Evolutionary conservation across 2,329 filamentous ascomycete genomes (phyloP), one percentile per base, ranked within the genome.

Genomic region (Talaromyces marneffei): DNA sequence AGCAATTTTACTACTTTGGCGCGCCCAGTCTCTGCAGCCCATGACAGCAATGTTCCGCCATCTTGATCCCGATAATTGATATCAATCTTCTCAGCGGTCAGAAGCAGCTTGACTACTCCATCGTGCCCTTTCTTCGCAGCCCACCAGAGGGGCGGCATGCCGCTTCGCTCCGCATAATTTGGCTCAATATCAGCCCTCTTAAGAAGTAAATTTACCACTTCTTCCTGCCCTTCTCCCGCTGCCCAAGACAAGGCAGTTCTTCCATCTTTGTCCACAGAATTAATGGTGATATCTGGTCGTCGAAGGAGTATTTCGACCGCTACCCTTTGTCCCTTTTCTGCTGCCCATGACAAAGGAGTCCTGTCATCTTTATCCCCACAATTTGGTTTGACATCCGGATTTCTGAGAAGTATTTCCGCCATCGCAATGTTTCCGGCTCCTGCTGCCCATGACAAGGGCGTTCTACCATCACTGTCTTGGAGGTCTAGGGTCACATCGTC

Each of bases 401-500:
- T 60, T 4, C 7, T 16, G 25, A 60, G 58, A 31, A 60, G 58
- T 18, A 35, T 46, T 31, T 56, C 37, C 33, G 56, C 16, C 4
- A 60, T 7, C 12, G 3, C 7, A 33, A 5, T 12, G 9, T 61
- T 18, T 4, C 59, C 59, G 14, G 27, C 20, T 40, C 14, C 27
- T 14, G 59, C 52, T 16, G 48, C 52, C 52, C 37, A 48, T 48
- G 39, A 46, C 8, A 61, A 37, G 10, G 59, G 39, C n/a, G 59
- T 61, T 14, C 25, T 40, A 10, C 59, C 59, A 39, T 31, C 6
- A 40, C n/a, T 18, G 31, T 61, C 31, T 16, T 18, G 8, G 6
- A 4, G 18, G 37, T 57, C 27, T 8, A 12, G 29, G 23, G n/a
- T 10, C 2, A 53, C 57, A 33, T 39, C 57, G 7, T 59, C 57